These are phyloP conservation scores for Tulasnella sp. DNA, from an alignment of 768 basidiomycete species.

Conservation along the genomic window DNA sequence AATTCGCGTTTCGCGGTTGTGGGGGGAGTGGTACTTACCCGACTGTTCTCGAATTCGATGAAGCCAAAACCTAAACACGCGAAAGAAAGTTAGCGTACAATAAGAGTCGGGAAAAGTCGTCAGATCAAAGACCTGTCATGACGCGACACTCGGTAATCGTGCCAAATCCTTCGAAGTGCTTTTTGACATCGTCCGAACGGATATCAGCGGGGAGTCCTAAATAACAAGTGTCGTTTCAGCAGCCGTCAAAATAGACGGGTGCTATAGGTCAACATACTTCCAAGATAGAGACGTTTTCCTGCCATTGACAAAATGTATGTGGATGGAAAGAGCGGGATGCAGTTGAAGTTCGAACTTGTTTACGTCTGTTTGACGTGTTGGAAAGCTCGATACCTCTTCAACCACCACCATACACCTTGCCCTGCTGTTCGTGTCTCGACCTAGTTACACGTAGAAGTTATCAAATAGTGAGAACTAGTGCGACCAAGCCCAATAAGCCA, in stretches of 20 bases:
- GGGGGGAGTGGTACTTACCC: conserved; percentile 33
- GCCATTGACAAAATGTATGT: neutral
- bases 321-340: neutral
- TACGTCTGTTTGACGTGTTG: neutral
- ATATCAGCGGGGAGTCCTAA: conserved; percentile 73
- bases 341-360: conserved; percentile 1
- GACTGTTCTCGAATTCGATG: conserved; percentile 83
- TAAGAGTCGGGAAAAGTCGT: neutral
- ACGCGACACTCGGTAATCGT: conserved; percentile 83
- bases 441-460: neutral
- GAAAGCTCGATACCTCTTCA: too few species aligned
- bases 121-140: conserved; percentile 62
- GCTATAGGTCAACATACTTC: conserved; percentile 18
- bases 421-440: too few species aligned
- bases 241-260: neutral
- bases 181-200: conserved; percentile 71
- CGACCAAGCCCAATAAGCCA: neutral
- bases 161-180: conserved; percentile 85
- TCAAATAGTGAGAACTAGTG: neutral
- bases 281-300: conserved; percentile 8
- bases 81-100: neutral
- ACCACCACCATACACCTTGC: neutral
- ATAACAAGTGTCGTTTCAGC: neutral
- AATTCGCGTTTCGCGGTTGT: neutral
- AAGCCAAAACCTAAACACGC: conserved; percentile 79